Conservation (phyloP, 2,329 filamentous ascomycete genomes). For the Xylariales sp. region DNA sequence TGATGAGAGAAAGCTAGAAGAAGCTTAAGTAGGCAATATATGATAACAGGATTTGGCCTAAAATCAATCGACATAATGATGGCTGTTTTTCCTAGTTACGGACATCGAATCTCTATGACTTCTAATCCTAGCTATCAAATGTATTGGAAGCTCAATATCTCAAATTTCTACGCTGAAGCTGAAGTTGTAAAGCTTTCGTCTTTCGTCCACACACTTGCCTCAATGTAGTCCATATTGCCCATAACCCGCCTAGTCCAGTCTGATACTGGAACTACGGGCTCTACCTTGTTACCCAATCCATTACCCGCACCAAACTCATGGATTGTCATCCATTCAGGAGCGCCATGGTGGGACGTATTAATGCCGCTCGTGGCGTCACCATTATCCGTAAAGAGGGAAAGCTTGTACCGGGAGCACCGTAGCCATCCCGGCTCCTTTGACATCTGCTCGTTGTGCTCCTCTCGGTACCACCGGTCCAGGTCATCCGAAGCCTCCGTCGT, state of each 20-base stretch:
- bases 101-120: no score
- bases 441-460: constrained; percentile 8
- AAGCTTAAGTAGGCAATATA: no score
- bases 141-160: no score
- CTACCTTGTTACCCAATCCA: constrained; percentile 1
- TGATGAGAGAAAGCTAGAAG: no score
- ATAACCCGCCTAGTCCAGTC: constrained; percentile 6
- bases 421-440: constrained; percentile 3
- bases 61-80: no score
- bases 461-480: constrained; percentile 5
- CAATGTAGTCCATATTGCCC: neutral
- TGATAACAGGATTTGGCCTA: no score
- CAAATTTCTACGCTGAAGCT: no score
- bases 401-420: constrained; percentile 5
- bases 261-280: neutral
- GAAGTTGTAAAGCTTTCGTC: no score
- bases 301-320: constrained; percentile 6
- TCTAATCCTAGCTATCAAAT: no score
- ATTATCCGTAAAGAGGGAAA: neutral
- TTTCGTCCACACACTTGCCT: constrained; percentile 4
- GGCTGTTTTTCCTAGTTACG: no score
- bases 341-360: neutral
- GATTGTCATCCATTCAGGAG: constrained; percentile 4
- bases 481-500: neutral
- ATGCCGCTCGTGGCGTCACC: neutral